Evolutionary conservation across 352 stramenopile species (phyloP).

Genomic region (Phytopythium chamaehyphon): DNA sequence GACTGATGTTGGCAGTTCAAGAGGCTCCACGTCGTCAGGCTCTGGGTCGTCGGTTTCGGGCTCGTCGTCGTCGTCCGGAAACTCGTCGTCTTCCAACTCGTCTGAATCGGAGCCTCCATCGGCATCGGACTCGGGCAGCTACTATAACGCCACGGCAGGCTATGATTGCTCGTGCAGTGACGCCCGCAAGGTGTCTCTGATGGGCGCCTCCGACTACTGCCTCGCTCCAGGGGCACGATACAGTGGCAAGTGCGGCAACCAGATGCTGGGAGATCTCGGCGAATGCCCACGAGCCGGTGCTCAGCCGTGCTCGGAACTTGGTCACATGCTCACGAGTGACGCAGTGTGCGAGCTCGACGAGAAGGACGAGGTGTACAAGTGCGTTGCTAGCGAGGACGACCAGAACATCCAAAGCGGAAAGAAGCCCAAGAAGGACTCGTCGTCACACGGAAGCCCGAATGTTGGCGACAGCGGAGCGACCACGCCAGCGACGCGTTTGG

Average conservation of each 20-base stretch:
- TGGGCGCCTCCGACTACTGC: constrained; percentile 72
- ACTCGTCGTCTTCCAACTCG: neutral
- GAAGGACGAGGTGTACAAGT: constrained; percentile 69
- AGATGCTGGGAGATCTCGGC: constrained; percentile 38
- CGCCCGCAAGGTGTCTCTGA: constrained; percentile 53
- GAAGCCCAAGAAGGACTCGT: constrained; percentile 26
- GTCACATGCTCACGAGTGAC: constrained; percentile 57
- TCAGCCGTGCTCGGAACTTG: constrained; percentile 51
- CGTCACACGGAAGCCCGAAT: neutral
- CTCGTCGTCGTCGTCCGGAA: neutral
- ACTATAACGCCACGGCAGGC: constrained; percentile 21
- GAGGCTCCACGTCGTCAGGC: neutral
- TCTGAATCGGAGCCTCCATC: neutral
- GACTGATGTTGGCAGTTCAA: neutral
- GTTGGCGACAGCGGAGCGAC: neutral
- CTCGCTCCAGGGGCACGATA: constrained; percentile 33
- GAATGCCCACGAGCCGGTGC: constrained; percentile 48
- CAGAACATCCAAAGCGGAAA: constrained; percentile 59
- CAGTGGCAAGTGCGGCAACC: constrained; percentile 67
- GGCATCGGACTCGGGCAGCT: neutral
- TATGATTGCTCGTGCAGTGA: constrained; percentile 43
- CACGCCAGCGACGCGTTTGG: too few relatives aligned
- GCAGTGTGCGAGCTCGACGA: constrained; percentile 55
- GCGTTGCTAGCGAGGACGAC: constrained; percentile 58
- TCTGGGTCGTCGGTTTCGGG: neutral